Evolutionary conservation across 768 basidiomycete genomes (phyloP).

Genomic region (Termitomyces eurrhizus): DNA sequence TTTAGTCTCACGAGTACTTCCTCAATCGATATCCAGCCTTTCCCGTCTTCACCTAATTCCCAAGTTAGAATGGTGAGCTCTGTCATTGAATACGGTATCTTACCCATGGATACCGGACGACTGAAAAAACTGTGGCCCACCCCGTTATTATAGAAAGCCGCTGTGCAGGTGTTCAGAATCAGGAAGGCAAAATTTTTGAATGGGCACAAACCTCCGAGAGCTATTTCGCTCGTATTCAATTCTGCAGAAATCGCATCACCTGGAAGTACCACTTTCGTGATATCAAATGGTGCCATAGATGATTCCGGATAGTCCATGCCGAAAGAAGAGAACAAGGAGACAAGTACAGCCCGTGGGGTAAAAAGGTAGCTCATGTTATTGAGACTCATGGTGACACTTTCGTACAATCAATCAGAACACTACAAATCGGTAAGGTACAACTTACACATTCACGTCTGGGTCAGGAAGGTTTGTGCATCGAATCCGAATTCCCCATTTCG

Average conservation of each 20-base stretch:
- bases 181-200: background rate
- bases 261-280: conserved; percentile 14
- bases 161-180: conserved; percentile 14
- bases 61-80: background rate
- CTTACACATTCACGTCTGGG: conserved; percentile 27
- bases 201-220: conserved; percentile 20
- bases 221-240: conserved; percentile 20
- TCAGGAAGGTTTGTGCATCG: conserved; percentile 31
- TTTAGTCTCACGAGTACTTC: conserved; percentile 33
- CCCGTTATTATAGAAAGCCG: conserved; percentile 31
- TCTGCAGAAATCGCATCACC: conserved; percentile 23
- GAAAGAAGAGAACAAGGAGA: conserved; percentile 29
- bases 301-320: conserved; percentile 25
- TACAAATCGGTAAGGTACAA: background rate
- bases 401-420: background rate
- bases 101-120: conserved; percentile 24
- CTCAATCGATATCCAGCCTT: conserved; percentile 32
- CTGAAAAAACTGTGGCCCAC: conserved; percentile 22
- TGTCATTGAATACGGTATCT: background rate
- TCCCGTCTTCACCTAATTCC: conserved; percentile 23
- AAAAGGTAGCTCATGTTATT: conserved; percentile 30
- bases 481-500: conserved; percentile 37
- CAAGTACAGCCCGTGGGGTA: conserved; percentile 29
- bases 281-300: conserved; percentile 18
- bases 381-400: conserved; percentile 20